Conservation (phyloP, 1,284 basidiomycete genomes). For the Ustilago cynodontis region DNA sequence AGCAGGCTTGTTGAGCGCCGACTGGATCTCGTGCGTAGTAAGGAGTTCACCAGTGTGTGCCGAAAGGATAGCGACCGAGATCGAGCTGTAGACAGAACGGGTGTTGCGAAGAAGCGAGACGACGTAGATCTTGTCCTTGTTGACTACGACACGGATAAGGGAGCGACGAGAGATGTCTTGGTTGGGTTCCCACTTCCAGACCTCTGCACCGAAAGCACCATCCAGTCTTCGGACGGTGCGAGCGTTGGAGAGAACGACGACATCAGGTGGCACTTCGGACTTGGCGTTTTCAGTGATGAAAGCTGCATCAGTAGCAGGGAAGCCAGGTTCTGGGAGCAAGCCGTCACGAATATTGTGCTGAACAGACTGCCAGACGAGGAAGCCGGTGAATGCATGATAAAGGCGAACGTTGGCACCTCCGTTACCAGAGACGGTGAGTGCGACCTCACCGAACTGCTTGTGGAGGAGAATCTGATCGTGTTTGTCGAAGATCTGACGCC, state of each 20-base stretch:
- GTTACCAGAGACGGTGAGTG: constrained; percentile 79
- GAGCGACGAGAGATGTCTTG: constrained; percentile 35
- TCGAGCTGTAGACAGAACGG: constrained; percentile 34
- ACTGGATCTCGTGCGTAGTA: constrained; percentile 45
- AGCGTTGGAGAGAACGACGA: constrained; percentile 52
- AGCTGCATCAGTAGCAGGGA: constrained; percentile 51
- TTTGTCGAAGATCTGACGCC: constrained; percentile 81
- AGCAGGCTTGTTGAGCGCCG: constrained; percentile 35
- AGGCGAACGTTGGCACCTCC: constrained; percentile 80
- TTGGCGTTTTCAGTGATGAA: constrained; percentile 43
- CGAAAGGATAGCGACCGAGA: constrained; percentile 50
- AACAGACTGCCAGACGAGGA: constrained; percentile 78
- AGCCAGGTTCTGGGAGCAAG: constrained; percentile 34
- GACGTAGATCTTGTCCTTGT: constrained; percentile 51
- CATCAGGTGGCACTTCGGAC: constrained; percentile 30
- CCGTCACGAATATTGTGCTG: constrained; percentile 48
- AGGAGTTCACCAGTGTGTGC: constrained; percentile 46
- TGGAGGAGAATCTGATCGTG: constrained; percentile 81
- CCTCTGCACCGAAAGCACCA: constrained; percentile 20
- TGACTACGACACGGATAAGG: constrained; percentile 40
- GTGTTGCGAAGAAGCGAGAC: constrained; percentile 47
- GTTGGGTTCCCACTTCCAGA: constrained; percentile 44
- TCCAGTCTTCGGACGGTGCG: constrained; percentile 50
- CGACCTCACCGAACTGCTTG: constrained; percentile 73
- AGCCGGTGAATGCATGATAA: constrained; percentile 78